Conservation (phyloP, 768 basidiomycete genomes). For the Hydnomerulius pinastri region DNA sequence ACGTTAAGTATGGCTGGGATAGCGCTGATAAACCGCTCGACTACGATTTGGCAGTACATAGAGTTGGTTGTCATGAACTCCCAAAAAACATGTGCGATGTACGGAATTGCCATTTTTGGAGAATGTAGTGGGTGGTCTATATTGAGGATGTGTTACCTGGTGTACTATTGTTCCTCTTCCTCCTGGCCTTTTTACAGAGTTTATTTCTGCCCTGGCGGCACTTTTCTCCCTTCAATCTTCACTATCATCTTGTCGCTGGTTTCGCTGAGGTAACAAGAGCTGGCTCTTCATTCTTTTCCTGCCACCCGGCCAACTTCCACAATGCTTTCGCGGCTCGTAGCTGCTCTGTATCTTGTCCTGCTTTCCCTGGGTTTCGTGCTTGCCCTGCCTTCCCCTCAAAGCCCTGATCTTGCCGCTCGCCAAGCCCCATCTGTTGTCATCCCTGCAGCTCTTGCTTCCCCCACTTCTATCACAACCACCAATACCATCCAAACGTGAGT, state of each 20-base stretch:
- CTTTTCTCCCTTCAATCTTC: constrained; percentile 25
- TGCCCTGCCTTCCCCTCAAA: constrained; percentile 27
- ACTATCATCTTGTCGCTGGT: constrained; percentile 20
- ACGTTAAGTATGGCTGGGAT: no score
- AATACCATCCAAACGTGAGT: constrained; percentile 44
- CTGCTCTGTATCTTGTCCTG: constrained; percentile 26
- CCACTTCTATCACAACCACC: constrained; percentile 39
- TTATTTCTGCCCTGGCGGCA: constrained; percentile 36
- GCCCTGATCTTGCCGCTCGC: constrained; percentile 11
- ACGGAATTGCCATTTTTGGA: background rate
- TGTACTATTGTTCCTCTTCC: background rate
- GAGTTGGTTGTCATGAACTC: background rate
- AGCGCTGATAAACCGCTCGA: background rate
- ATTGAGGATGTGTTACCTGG: background rate
- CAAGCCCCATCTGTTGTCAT: constrained; percentile 21
- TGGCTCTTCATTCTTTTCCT: constrained; percentile 36
- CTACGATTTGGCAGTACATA: no score
- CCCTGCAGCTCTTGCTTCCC: constrained; percentile 26
- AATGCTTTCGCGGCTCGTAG: constrained; percentile 24
- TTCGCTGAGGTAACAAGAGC: constrained; percentile 34
- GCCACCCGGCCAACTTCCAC: no score
- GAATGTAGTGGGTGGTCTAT: no score
- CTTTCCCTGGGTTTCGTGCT: constrained; percentile 23
- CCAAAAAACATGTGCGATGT: background rate
- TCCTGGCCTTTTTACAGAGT: background rate